Base-by-base conservation (phyloP, 805 yeast genomes). In the Cyberlindnera lachancei region DNA sequence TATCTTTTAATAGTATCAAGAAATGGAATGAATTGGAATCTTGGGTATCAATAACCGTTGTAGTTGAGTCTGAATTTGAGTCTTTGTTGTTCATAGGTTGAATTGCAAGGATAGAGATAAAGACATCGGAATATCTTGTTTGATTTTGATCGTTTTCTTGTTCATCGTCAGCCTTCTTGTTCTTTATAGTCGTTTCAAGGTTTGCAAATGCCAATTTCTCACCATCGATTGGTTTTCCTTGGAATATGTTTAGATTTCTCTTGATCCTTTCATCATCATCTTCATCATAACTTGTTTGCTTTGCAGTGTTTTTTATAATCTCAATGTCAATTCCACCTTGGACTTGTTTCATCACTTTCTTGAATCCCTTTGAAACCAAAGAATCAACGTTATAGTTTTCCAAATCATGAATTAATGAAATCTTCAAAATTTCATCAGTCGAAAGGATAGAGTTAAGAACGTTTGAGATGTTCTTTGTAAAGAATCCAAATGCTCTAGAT, bases 191-290 rank as follows among this genome's bases (percentile, higher is more conserved):
- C 33, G 76, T 74, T 19, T 86, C 95, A 46, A 90, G 67, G 51
- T 86, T 88, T 4, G 96, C 97, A 47, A 73, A 68, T 25, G 94
- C 81, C 37, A 92, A 69, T 55, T 92, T 90, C 48, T 83, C 94
- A 11, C 92, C 96, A 54, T 86, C 94, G 27, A 75, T 70, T 1
- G 75, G 48, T 41, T 81, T 80, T 7, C 96, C 96, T 15, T 68
- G 61, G 52, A 87, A 85, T 44, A 83, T 55, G 40, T 80, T 79
- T 46, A 90, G 68, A 30, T 73, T 72, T 19, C 50, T 53, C 26
- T 34, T 44, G 20, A 46, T 58, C 3, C 44, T 46, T 7, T 45
- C 41, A n/a, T 13, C 17, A n/a, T n/a, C n/a, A n/a, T n/a, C n/a
- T n/a, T n/a, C n/a, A n/a, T n/a, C n/a, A n/a, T n/a, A n/a, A n/a